Evolutionary conservation across 306 rosid genomes (phyloP).

Genomic region (Quercus berberidifolia): DNA sequence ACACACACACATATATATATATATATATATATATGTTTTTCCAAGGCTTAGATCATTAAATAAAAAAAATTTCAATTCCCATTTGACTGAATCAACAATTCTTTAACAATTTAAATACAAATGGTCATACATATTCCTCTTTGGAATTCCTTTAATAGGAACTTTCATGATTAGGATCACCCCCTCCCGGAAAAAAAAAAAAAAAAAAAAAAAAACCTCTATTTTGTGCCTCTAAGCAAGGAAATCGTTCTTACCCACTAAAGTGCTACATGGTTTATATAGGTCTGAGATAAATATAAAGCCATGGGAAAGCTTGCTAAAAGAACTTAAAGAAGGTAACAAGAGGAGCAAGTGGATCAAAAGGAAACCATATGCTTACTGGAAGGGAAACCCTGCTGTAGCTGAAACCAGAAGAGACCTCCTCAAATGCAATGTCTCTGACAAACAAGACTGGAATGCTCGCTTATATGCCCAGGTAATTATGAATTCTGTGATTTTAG

Average conservation of each 20-base stretch:
- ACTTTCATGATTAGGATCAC: too few relatives aligned
- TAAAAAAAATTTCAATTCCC: too few relatives aligned
- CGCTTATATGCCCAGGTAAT: slow-evolving; percentile 40
- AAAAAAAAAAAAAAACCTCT: too few relatives aligned
- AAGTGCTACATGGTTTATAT: background rate
- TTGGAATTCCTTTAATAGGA: too few relatives aligned
- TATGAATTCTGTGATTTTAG: background rate
- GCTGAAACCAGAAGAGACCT: slow-evolving; percentile 35
- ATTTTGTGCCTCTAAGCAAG: too few relatives aligned
- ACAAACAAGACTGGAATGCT: slow-evolving; percentile 41
- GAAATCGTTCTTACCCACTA: background rate
- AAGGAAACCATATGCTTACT: slow-evolving; percentile 46
- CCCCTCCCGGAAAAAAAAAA: too few relatives aligned
- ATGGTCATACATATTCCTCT: too few relatives aligned
- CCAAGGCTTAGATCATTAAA: too few relatives aligned
- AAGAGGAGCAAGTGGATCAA: slow-evolving; percentile 30
- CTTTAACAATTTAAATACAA: too few relatives aligned
- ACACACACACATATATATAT: too few relatives aligned
- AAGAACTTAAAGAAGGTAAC: slow-evolving; percentile 36
- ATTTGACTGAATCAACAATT: too few relatives aligned
- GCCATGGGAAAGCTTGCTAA: slow-evolving; percentile 35
- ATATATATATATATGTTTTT: too few relatives aligned
- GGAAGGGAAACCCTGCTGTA: slow-evolving; percentile 47
- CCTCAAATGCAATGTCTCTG: slow-evolving; percentile 40
- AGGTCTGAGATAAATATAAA: slow-evolving; percentile 54